Base-by-base conservation (phyloP, 2,329 filamentous ascomycete genomes). In the Fusarium xyrophilum region DNA sequence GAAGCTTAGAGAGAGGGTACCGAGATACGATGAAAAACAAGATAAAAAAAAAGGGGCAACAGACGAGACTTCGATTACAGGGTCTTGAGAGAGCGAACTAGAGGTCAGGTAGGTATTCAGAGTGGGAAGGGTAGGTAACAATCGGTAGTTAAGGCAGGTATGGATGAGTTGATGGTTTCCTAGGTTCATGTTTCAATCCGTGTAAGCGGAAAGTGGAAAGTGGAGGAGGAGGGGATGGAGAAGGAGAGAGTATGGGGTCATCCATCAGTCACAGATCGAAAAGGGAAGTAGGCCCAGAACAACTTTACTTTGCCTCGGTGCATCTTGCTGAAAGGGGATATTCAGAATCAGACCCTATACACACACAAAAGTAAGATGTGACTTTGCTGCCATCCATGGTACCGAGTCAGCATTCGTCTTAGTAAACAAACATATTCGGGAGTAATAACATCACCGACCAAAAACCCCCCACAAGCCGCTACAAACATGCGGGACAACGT, bases 291-390 rank as follows among this genome's bases (percentile, higher is more conserved):
- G 70, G 55, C 65, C 72, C 70, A 56, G 61, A 71, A 69, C 56
- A 65, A 55, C 61, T 65, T 60, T 62, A 64, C 56, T 44, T 38
- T 64, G 50, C 67, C 46, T 68, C 60, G 63, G 71, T 70, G 71
- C 70, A 73, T 63, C 69, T 74, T 69, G 69, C 72, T 70, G 69
- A 68, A 73, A 72, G 44, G 53, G 72, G 70, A 62, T 35, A 52
- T 44, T 39, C 46, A 35, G 28, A 47, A 72, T 74, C 72, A 74
- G 72, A 42, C 70, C 72, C 73, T 57, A 47, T 53, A 66, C 50
- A 61, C 40, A 62, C 27, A 64, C 57, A 56, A 40, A 44, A 50
- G 57, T 32, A 21, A 44, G 54, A 65, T 44, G 61, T 50, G 30
- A 65, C 47, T 65, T 35, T 42, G 28, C 46, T 27, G 19, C 35